Evolutionary conservation across 306 rosid genomes (phyloP), one percentile per base, ranked within the genome.

Genomic region (apple (Malus domestica)): DNA sequence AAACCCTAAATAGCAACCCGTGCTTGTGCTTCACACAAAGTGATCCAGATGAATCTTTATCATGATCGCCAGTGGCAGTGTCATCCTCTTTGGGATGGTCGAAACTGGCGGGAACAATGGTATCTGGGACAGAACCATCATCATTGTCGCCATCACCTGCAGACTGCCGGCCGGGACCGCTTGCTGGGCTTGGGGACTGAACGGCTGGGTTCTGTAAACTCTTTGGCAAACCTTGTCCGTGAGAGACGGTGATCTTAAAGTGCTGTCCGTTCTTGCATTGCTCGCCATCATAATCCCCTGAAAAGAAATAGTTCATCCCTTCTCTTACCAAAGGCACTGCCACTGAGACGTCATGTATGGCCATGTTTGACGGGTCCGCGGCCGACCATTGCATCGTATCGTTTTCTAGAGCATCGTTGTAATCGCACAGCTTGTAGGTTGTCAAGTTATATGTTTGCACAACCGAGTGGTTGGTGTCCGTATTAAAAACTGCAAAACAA

Each of bases 251-350:
- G 7, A 95, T 86, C 29, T 82, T 58, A 83, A 95, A 92, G 4
- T 76, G 93, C 75, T 90, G 99, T 0, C 97, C 99, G 59, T 68
- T 88, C 58, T 72, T 75, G 75, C 99, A 95, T 9, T 95, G 99
- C 0, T 90, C 99, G 3, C 99, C 97, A 20, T 95, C 99, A 46
- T 95, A 92, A 57, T 92, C 87, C 69, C 93, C 83, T 1, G 99
- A 95, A 68, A 94, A 91, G 81, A 94, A 94, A 73, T 87, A 91
- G 9, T 85, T 80, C 49, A 70, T 35, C 2, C 97, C 97, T 81
- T 91, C 93, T 67, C 92, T 94, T 4, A 81, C 1, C 76, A 94
- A 54, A 1, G 95, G 96, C 63, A 94, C 95, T 0, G 95, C 70
- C 13, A 90, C 90, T 4, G 93, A 22, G 19, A 87, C 87, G 1